Base-by-base conservation (phyloP, 2,329 filamentous ascomycete species). In the Verticillium dahliae region DNA sequence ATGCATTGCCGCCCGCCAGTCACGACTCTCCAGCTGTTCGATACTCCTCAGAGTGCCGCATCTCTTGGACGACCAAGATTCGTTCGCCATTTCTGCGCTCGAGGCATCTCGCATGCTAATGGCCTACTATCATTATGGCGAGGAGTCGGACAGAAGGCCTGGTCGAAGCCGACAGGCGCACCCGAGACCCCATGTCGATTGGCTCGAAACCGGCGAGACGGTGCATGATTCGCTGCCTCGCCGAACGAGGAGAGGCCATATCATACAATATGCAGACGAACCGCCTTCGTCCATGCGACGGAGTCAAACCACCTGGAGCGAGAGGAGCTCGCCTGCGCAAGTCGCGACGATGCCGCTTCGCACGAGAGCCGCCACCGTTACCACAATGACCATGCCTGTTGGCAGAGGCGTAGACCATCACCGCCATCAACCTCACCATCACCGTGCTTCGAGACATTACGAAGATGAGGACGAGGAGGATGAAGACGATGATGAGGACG, bases 201-300 rank as follows among this genome's bases (percentile, higher is more conserved):
- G 73, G 72, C 70, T 70, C 60, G 65, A 66, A 50, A 66, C 60
- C 59, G 68, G 64, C 61, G 63, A 67, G 61, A 65, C 62, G 41
- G 31, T n/a, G 15, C 68, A 66, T 67, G 67, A 75, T 72, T 72
- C 73, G 67, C 62, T 73, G 70, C 73, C 73, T 67, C 71, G 74
- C 69, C 72, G 69, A 69, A 64, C 68, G 27, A 62, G 50, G 37
- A 64, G 62, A 59, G 62, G 64, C 45, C 56, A 58, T 38, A 60
- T 60, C 41, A 69, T 74, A 74, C 72, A 71, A 70, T 71, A 69
- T 66, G 64, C 67, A 65, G 69, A 69, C 67, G 68, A 64, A 60
- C 63, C 69, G 67, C 71, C 70, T 71, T 67, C 68, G 58, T 67
- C 71, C 56, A 62, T 66, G 38, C 69, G 67, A 63, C 64, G 59